Evolutionary conservation across 2,329 filamentous ascomycete species (phyloP), one percentile per base, ranked within the genome.

Genomic region (Pseudogymnoascus sp.): DNA sequence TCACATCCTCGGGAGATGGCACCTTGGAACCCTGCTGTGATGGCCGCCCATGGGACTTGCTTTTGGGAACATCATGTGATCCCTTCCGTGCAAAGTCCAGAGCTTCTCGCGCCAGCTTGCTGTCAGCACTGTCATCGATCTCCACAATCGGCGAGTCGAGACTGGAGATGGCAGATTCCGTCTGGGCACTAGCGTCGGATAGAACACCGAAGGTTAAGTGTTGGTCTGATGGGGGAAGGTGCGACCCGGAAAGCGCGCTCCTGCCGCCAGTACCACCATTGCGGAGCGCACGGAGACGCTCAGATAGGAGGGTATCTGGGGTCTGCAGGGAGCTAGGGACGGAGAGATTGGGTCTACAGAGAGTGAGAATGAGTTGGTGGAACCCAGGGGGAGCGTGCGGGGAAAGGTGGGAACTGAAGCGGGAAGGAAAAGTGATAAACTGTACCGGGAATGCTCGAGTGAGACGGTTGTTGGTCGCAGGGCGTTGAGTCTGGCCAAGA

Each of bases 401-500:
- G 28, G 47, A 25, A 6, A 25, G 22, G 12, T 4, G 54, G 30
- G 14, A 30, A 25, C 7, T 6, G 25, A 12, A 14, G 54, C 4
- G 16, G 30, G 6, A 6, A 16, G 14, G 20, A 25, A 30, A 37
- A 5, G 28, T 35, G 54, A 58, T 25, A 37, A 58, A 58, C 54
- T 35, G 11, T 34, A 37, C 35, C 30, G 16, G 6, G 32, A 30
- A n/a, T 50, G 43, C 3, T 58, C 54, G 32, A 58, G 12, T 58
- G 54, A 58, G 32, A 58, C 35, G 54, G 30, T 22, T 25, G 54
- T 58, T 37, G 54, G 30, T 8, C 54, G 54, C 22, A 58, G 54
- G 22, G 54, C 54, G 54, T 58, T 58, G 54, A 58, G 54, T 37
- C 54, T 35, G 30, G 54, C 54, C 22, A 58, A 16, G 54, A 58